phyloP scores from a whole-genome alignment of 495 filamentous ascomycete species.

The Thermothielavioides terrestris region DNA sequence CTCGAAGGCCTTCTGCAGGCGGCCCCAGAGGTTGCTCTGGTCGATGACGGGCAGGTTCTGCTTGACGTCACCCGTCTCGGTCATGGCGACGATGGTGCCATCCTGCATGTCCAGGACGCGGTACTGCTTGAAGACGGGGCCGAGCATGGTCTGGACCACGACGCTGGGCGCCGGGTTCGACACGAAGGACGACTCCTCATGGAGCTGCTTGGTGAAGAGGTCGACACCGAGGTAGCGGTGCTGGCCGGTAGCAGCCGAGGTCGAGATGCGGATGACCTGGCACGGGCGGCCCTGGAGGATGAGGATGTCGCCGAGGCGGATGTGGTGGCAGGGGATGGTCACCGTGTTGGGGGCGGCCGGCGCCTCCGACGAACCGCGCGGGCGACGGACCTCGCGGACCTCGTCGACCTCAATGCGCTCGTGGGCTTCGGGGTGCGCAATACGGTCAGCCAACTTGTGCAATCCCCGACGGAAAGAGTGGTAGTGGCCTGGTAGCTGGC shows the following conservation, averaged over 20 bases:
- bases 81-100: conserved; percentile 50
- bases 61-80: conserved; percentile 84
- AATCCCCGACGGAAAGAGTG: conserved; percentile 79
- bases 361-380: conserved; percentile 20
- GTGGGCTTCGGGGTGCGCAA: conserved; percentile 56
- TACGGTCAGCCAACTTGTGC: conserved; percentile 72
- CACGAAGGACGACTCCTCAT: conserved; percentile 97
- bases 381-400: conserved; percentile 33
- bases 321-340: conserved; percentile 97
- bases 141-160: conserved; percentile 98
- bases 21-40: conserved; percentile 77
- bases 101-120: conserved; percentile 96
- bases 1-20: conserved; percentile 77
- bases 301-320: conserved; percentile 96
- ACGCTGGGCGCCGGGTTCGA: conserved; percentile 94
- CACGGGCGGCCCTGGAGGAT: conserved; percentile 98
- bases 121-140: conserved; percentile 99
- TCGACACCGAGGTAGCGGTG: conserved; percentile 99
- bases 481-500: conserved; percentile 58
- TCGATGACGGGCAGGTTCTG: conserved; percentile 86
- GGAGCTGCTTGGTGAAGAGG: conserved; percentile 97
- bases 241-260: conserved; percentile 95
- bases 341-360: conserved; percentile 66
- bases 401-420: conserved; percentile 50
- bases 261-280: conserved; percentile 99